Conservation (phyloP, 257 asterid genomes). For the Leptodermis oblonga region DNA sequence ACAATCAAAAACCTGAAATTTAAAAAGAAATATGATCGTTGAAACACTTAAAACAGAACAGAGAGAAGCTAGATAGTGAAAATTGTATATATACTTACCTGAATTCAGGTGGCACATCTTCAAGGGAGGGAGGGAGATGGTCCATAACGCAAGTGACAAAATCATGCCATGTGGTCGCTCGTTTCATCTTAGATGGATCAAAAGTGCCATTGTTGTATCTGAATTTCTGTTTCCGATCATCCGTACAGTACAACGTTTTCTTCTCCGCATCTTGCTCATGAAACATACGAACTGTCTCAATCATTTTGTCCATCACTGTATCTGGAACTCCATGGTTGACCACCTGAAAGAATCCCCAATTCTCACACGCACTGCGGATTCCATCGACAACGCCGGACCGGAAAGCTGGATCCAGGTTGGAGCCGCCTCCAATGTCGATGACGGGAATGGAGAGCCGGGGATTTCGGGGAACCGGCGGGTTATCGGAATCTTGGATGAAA, state of each 20-base stretch:
- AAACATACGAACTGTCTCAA: not conserved
- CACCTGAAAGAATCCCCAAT: conserved; percentile 15
- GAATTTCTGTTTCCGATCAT: not conserved
- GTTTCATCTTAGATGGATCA: not conserved
- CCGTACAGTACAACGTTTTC: not conserved
- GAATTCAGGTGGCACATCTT: not conserved
- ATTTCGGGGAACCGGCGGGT: not conserved
- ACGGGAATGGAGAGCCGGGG: not conserved
- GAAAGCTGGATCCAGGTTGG: not conserved
- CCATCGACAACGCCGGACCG: not conserved
- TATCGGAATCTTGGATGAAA: not conserved
- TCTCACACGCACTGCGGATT: not conserved
- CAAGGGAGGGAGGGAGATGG: not conserved
- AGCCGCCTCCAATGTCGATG: conserved; percentile 4
- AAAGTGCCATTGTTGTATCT: not conserved
- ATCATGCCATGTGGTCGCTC: not conserved
- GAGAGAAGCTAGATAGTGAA: not conserved
- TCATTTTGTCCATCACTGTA: not conserved
- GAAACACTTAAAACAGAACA: not conserved
- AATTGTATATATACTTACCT: not conserved
- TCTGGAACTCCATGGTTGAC: conserved; percentile 3
- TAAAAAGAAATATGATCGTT: not conserved
- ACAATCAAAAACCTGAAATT: not conserved
- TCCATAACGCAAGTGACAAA: not conserved
- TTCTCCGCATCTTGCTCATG: conserved; percentile 6